These are phyloP conservation scores for Tricholoma furcatifolium DNA, from an alignment of 768 basidiomycete species.

Conservation along the genomic window DNA sequence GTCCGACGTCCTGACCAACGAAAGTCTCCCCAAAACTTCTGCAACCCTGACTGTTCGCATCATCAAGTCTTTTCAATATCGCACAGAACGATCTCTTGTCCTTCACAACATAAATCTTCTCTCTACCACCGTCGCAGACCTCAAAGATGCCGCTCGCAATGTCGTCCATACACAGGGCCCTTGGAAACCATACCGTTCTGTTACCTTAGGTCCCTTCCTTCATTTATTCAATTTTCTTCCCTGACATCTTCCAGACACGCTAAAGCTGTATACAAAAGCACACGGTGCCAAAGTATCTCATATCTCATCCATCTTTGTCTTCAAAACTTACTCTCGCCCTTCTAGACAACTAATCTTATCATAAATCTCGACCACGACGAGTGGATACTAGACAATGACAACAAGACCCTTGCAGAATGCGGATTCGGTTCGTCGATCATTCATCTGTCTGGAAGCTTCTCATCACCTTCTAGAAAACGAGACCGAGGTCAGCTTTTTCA, in stretches of 20 bases:
- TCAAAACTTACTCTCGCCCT: not conserved
- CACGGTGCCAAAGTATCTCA: slow-evolving; percentile 85
- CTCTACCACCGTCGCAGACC: slow-evolving; percentile 69
- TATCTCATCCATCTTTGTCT: not conserved
- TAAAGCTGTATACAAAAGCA: slow-evolving; percentile 93
- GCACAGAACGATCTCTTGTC: slow-evolving; percentile 87
- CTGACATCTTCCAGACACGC: slow-evolving; percentile 60
- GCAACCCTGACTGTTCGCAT: slow-evolving; percentile 89
- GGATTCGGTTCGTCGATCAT: slow-evolving; percentile 64
- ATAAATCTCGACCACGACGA: slow-evolving; percentile 97
- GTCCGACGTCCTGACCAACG: slow-evolving; percentile 54
- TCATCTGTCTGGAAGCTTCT: not conserved
- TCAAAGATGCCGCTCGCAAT: slow-evolving; percentile 71
- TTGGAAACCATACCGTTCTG: slow-evolving; percentile 87
- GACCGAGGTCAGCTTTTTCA: slow-evolving; percentile 93
- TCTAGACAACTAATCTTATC: slow-evolving; percentile 94
- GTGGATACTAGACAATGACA: slow-evolving; percentile 80
- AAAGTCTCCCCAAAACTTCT: slow-evolving; percentile 62
- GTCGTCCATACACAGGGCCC: slow-evolving; percentile 72
- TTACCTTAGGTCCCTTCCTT: slow-evolving; percentile 55
- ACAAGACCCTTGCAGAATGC: slow-evolving; percentile 58
- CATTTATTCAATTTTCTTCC: slow-evolving; percentile 5
- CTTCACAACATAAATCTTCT: slow-evolving; percentile 81
- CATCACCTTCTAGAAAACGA: slow-evolving; percentile 73
- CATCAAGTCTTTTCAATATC: slow-evolving; percentile 93